These are phyloP conservation scores for Mercurialis annua DNA, from an alignment of 345 rosid species.

Conservation along the genomic window DNA sequence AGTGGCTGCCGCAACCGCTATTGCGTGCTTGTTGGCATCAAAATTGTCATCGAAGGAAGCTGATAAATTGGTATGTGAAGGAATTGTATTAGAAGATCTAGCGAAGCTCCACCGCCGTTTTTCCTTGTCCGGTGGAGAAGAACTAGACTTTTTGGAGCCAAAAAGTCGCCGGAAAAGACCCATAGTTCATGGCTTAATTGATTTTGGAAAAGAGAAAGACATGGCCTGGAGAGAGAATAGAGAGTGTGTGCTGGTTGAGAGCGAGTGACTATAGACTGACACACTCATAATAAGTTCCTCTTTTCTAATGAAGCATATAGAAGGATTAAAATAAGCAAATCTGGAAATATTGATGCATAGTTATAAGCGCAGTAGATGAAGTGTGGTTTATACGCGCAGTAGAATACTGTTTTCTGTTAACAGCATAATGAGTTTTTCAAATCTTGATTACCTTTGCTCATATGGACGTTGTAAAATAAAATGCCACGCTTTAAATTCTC, in stretches of 20 bases:
- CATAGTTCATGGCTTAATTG: constrained; percentile 44
- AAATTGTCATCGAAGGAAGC: constrained; percentile 23
- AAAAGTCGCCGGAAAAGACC: constrained; percentile 78
- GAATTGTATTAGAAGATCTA: constrained; percentile 18
- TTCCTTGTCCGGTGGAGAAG: constrained; percentile 23
- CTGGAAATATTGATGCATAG: neutral
- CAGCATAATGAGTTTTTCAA: no score
- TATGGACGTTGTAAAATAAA: no score
- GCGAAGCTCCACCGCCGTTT: constrained; percentile 22
- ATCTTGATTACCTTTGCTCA: no score
- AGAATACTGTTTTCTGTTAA: neutral
- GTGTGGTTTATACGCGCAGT: constrained; percentile 7
- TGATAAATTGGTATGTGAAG: constrained; percentile 12
- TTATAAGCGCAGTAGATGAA: neutral
- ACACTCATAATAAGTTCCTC: no score
- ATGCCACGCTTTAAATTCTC: no score
- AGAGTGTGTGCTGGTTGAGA: neutral
- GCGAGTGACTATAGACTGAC: no score
- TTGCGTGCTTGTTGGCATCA: constrained; percentile 32
- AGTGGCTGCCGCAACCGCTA: constrained; percentile 35
- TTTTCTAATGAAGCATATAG: neutral
- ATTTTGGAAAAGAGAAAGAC: neutral
- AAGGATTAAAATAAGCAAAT: neutral
- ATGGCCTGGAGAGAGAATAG: neutral
- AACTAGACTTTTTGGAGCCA: constrained; percentile 40